These are phyloP conservation scores for Setomelanomma holmii DNA, from an alignment of 2,329 filamentous ascomycete genomes.

Conservation along the genomic window DNA sequence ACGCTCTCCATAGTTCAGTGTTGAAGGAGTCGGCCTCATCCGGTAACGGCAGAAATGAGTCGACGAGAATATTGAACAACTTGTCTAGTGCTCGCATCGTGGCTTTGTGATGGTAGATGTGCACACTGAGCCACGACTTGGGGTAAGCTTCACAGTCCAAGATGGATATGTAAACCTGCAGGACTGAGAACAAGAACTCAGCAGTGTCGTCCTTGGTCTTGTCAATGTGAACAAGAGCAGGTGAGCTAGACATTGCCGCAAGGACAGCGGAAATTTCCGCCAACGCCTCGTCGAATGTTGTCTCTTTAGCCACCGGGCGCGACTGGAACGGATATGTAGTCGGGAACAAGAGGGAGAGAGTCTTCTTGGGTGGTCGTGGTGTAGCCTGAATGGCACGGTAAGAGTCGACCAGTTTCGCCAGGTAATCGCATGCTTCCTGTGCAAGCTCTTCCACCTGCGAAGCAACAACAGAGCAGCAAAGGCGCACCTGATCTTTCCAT, in stretches of 20 bases:
- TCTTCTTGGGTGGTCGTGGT: conserved; percentile 63
- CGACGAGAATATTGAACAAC: conserved; percentile 78
- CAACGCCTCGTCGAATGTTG: conserved; percentile 82
- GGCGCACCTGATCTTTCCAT: conserved; percentile 89
- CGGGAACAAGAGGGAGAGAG: conserved; percentile 87
- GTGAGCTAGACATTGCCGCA: conserved; percentile 78
- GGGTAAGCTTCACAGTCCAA: conserved; percentile 90
- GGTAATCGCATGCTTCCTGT: conserved; percentile 84
- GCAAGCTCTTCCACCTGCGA: conserved; percentile 81
- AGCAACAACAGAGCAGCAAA: conserved; percentile 91
- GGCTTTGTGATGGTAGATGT: conserved; percentile 91
- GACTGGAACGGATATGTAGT: conserved; percentile 87
- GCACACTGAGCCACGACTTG: conserved; percentile 85
- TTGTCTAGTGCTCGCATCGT: conserved; percentile 87
- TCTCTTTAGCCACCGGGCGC: conserved; percentile 66
- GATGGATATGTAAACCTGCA: conserved; percentile 89
- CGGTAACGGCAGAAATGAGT: conserved; percentile 83
- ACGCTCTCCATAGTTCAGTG: conserved; percentile 91
- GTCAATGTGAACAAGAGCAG: conserved; percentile 77
- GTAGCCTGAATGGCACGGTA: conserved; percentile 79
- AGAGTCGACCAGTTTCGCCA: conserved; percentile 89
- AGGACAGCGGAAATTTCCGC: conserved; percentile 89
- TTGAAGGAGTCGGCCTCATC: conserved; percentile 93
- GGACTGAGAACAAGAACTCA: conserved; percentile 75
- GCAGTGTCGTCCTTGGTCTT: conserved; percentile 76